A percentile compares a stretch with the other conserved stretches of the same genome.
These are phyloP conservation scores for Aspergillus pseudoglaucus DNA, from an alignment of 2,329 filamentous ascomycete genomes.

Conservation along the genomic window DNA sequence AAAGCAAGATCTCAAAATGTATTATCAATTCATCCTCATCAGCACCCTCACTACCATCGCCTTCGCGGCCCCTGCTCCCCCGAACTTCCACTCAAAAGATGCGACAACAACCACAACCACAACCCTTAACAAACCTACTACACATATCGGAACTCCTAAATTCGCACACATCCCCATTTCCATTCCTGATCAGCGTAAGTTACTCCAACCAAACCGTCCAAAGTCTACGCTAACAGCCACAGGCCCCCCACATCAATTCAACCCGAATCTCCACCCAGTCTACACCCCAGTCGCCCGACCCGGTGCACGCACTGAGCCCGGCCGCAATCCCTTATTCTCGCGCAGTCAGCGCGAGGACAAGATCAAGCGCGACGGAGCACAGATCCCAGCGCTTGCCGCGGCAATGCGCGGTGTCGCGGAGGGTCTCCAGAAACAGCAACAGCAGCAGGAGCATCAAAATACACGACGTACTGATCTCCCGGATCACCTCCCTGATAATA, in stretches of 20 bases:
- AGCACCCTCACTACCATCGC: background rate
- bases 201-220: background rate
- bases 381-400: too few relatives aligned
- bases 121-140: background rate
- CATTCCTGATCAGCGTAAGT: background rate
- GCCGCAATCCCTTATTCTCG: too few relatives aligned
- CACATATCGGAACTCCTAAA: background rate
- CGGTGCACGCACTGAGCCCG: too few relatives aligned
- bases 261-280: too few relatives aligned
- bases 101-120: background rate
- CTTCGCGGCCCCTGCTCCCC: background rate
- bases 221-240: background rate
- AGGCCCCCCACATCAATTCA: background rate
- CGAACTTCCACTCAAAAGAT: background rate
- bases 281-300: too few relatives aligned
- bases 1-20: background rate
- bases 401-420: too few relatives aligned
- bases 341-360: too few relatives aligned
- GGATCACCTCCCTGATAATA: too few relatives aligned
- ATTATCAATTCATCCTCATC: background rate
- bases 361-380: too few relatives aligned
- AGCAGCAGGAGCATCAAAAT: too few relatives aligned
- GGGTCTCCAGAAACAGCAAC: too few relatives aligned
- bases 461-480: too few relatives aligned
- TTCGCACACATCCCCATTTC: background rate